These are phyloP conservation scores for Trichosporon sp. DNA, from an alignment of 1,284 basidiomycete species.

Conservation along the genomic window DNA sequence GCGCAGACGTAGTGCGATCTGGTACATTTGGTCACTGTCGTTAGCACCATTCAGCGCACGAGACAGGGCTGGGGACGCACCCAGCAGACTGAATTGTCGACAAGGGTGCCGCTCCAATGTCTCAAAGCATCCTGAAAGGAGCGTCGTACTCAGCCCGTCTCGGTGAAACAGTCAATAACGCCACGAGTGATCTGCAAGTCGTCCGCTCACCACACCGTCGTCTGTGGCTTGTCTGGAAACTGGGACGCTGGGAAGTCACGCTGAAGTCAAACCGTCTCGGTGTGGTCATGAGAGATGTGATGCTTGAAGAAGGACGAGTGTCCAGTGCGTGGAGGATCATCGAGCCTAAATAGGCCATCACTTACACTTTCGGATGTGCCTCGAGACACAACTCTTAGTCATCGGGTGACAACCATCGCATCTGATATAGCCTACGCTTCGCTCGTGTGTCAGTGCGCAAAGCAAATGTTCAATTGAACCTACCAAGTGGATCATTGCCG, in stretches of 20 bases:
- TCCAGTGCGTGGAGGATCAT: neutral
- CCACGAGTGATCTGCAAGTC: constrained; percentile 1
- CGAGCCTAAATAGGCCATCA: neutral
- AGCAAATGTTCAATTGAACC: neutral
- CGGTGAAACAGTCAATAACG: neutral
- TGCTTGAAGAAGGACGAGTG: neutral
- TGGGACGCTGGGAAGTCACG: neutral
- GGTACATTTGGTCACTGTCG: neutral
- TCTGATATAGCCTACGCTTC: neutral
- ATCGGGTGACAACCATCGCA: neutral
- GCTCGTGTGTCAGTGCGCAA: neutral
- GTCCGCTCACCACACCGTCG: neutral
- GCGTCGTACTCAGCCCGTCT: neutral
- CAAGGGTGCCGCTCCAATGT: neutral
- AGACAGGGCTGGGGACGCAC: neutral
- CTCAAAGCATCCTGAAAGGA: neutral
- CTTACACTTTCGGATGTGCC: neutral
- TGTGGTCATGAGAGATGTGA: neutral
- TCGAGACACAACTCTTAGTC: neutral
- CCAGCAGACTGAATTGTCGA: neutral
- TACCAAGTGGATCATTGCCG: neutral
- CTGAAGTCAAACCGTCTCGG: neutral
- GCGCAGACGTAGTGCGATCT: neutral
- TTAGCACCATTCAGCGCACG: neutral
- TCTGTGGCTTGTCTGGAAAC: neutral